Conservation (phyloP, 2,329 filamentous ascomycete species). For the Fusarium robinianum region DNA sequence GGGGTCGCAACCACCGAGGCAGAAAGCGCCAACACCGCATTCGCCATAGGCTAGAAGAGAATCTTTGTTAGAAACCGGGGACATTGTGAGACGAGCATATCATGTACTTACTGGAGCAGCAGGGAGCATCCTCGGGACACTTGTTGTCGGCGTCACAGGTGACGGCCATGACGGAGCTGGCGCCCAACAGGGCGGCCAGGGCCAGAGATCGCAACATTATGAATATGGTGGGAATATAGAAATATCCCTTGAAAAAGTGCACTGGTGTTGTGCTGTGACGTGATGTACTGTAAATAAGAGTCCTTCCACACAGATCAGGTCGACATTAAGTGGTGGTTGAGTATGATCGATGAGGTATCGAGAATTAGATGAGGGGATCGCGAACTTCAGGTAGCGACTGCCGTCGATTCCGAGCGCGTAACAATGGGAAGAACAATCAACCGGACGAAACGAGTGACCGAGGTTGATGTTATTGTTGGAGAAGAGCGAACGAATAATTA, state of each 20-base stretch:
- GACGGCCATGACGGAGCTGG: constrained; percentile 38
- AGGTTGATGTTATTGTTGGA: constrained; percentile 12
- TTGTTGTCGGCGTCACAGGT: constrained; percentile 57
- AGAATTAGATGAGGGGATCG: constrained; percentile 16
- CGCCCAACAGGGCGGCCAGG: constrained; percentile 41
- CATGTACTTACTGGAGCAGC: constrained; percentile 73
- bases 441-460: constrained; percentile 28
- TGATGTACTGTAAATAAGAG: constrained; percentile 8
- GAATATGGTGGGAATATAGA: constrained; percentile 17
- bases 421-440: constrained; percentile 12
- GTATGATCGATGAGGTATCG: neutral
- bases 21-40: constrained; percentile 93
- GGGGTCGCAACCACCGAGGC: constrained; percentile 92
- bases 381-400: constrained; percentile 17
- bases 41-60: constrained; percentile 75
- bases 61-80: constrained; percentile 25
- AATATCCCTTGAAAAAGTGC: constrained; percentile 1
- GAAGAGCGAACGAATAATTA: constrained; percentile 1
- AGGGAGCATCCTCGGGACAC: constrained; percentile 74
- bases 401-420: constrained; percentile 1
- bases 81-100: constrained; percentile 1
- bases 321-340: constrained; percentile 10
- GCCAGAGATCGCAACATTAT: constrained; percentile 42
- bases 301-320: constrained; percentile 8
- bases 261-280: constrained; percentile 3